Conservation (phyloP, 1,284 basidiomycete species). For the Fistulinella cinereoalba region DNA sequence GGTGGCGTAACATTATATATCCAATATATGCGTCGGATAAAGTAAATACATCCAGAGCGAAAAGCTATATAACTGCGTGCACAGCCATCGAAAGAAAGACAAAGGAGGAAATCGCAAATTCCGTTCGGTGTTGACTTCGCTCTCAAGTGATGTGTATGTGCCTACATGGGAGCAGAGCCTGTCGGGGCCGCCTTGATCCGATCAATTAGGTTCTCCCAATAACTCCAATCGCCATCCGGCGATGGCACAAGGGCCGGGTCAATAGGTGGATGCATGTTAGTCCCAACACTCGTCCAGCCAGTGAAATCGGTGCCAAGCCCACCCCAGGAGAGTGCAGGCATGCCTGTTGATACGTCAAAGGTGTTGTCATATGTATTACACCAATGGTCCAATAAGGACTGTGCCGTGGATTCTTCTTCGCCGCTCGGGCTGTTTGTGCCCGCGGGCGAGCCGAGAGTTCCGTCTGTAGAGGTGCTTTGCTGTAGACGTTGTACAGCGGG, state of each 20-base stretch:
- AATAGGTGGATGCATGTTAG: constrained; percentile 26
- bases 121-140: constrained; percentile 13
- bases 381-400: constrained; percentile 77
- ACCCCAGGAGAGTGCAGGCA: constrained; percentile 58
- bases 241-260: constrained; percentile 46
- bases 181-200: constrained; percentile 66
- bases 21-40: constrained; percentile 12
- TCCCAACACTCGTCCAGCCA: constrained; percentile 52
- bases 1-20: constrained; percentile 4
- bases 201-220: constrained; percentile 78
- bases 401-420: constrained; percentile 73
- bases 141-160: constrained; percentile 1
- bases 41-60: constrained; percentile 11
- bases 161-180: constrained; percentile 31
- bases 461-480: constrained; percentile 40
- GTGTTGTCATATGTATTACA: constrained; percentile 65
- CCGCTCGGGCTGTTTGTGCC: constrained; percentile 63
- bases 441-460: constrained; percentile 49
- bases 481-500: constrained; percentile 64
- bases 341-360: constrained; percentile 50
- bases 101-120: no score
- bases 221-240: constrained; percentile 71
- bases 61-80: no score
- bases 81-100: no score
- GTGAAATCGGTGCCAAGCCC: constrained; percentile 57